A percentile compares a stretch with the other conserved stretches of the same genome.
Conservation (phyloP, 1,139 yeast species). For the Torulaspora globosa region DNA sequence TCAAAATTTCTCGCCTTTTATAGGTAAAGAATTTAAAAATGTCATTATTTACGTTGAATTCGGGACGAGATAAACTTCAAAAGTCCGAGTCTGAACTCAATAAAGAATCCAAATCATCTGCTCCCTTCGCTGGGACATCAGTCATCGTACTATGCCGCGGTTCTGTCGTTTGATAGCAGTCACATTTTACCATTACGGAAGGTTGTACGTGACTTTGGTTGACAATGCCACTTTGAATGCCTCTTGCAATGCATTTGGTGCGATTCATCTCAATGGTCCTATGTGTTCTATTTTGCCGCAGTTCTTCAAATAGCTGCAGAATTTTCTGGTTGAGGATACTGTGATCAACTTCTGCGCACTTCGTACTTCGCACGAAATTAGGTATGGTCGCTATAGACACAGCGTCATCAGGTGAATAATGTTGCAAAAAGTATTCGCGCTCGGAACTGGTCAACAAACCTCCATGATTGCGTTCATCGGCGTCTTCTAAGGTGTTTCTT, state of each 20-base stretch:
- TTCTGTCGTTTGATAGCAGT: neutral
- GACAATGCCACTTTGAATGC: conserved; percentile 14
- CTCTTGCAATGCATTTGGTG: conserved; percentile 26
- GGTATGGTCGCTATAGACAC: conserved; percentile 30
- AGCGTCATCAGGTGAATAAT: conserved; percentile 23
- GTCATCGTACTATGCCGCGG: neutral
- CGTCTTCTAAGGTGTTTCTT: neutral
- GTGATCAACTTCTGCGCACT: conserved; percentile 20
- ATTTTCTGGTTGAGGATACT: conserved; percentile 17
- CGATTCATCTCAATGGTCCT: conserved; percentile 31
- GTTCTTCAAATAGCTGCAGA: conserved; percentile 19
- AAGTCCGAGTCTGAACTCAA: conserved; percentile 27
- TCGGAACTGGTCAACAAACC: conserved; percentile 21
- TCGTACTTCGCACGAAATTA: conserved; percentile 12
- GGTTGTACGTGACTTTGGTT: neutral
- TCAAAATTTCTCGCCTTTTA: neutral
- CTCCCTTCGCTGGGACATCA: neutral
- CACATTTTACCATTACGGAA: conserved; percentile 1
- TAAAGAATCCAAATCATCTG: conserved; percentile 14
- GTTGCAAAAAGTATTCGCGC: conserved; percentile 20
- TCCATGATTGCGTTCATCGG: conserved; percentile 7
- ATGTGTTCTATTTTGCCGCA: conserved; percentile 16
- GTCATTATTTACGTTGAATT: conserved; percentile 1
- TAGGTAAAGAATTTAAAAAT: neutral
- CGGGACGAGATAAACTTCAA: neutral